Percentiles rank a stretch among this genome's conserved stretches.
phyloP scores from a whole-genome alignment of 2,329 filamentous ascomycete species.

The Diaporthe helianthi region DNA sequence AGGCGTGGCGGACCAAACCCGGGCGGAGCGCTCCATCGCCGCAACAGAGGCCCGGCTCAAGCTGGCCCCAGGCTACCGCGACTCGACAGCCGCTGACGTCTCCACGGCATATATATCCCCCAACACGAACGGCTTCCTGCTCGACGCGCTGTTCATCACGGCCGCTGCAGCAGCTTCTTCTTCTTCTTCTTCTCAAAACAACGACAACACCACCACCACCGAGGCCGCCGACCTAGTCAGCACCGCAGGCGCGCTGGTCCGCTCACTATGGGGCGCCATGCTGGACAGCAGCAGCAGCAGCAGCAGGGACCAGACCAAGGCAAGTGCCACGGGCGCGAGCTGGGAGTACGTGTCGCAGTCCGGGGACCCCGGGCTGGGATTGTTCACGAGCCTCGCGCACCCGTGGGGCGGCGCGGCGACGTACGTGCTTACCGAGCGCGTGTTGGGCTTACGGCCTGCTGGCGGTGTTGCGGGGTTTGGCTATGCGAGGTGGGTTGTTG shows the following conservation, averaged over 20 bases:
- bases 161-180: slow-evolving; percentile 40
- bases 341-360: slow-evolving; percentile 54
- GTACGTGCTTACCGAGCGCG: slow-evolving; percentile 50
- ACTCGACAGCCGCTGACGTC: slow-evolving; percentile 28
- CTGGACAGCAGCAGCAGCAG: slow-evolving; percentile 40
- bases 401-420: slow-evolving; percentile 55
- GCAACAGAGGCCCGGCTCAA: slow-evolving; percentile 25
- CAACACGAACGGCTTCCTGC: slow-evolving; percentile 54
- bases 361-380: slow-evolving; percentile 47
- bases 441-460: slow-evolving; percentile 20
- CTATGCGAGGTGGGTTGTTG: neutral
- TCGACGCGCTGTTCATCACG: slow-evolving; percentile 38
- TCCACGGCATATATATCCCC: slow-evolving; percentile 47
- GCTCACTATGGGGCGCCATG: slow-evolving; percentile 51
- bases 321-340: slow-evolving; percentile 48
- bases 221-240: slow-evolving; percentile 43
- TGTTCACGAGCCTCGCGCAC: slow-evolving; percentile 52
- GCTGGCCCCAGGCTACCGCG: slow-evolving; percentile 37
- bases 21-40: slow-evolving; percentile 28
- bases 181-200: slow-evolving; percentile 29
- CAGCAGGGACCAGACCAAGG: slow-evolving; percentile 39
- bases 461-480: neutral
- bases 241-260: slow-evolving; percentile 26
- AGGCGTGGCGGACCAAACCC: slow-evolving; percentile 32
- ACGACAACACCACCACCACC: slow-evolving; percentile 38